phyloP scores from a whole-genome alignment of 768 basidiomycete species.

The Saitozyma sp. region DNA sequence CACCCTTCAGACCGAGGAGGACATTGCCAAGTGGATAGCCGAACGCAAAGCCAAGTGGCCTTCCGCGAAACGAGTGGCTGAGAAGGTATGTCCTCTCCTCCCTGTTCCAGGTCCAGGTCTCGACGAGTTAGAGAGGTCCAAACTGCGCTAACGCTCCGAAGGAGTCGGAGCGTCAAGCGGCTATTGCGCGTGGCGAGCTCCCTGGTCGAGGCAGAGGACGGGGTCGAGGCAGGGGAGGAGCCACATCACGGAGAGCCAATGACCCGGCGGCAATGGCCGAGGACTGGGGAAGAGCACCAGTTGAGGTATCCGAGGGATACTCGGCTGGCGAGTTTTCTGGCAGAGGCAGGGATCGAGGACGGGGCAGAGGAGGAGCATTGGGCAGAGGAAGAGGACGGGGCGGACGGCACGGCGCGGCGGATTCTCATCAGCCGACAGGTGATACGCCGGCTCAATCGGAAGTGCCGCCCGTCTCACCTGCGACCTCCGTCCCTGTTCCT shows the following conservation, averaged over 20 bases:
- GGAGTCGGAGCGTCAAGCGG: conserved; percentile 74
- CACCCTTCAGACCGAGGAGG: conserved; percentile 75
- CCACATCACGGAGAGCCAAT: neutral
- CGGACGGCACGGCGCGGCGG: conserved; percentile 10
- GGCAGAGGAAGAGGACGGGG: conserved; percentile 45
- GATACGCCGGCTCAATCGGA: no score
- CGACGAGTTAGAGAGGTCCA: no score
- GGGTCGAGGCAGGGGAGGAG: conserved; percentile 22
- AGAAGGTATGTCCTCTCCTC: conserved; percentile 58
- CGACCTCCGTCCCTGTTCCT: no score
- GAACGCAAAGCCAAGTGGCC: conserved; percentile 89
- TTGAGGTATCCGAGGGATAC: neutral
- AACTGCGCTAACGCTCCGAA: conserved; percentile 12
- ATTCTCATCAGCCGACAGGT: neutral
- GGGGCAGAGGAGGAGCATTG: conserved; percentile 46
- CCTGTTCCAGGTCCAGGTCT: neutral
- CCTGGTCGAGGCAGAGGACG: conserved; percentile 25
- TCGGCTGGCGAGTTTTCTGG: neutral
- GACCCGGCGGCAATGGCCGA: conserved; percentile 30
- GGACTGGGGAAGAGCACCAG: conserved; percentile 27
- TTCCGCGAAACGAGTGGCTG: conserved; percentile 65
- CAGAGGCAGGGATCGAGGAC: conserved; percentile 12
- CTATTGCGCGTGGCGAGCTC: conserved; percentile 71
- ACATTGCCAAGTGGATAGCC: conserved; percentile 78
- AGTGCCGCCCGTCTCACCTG: no score